Base-by-base conservation (phyloP, 495 filamentous ascomycete genomes). In the Choiromyces venosus region DNA sequence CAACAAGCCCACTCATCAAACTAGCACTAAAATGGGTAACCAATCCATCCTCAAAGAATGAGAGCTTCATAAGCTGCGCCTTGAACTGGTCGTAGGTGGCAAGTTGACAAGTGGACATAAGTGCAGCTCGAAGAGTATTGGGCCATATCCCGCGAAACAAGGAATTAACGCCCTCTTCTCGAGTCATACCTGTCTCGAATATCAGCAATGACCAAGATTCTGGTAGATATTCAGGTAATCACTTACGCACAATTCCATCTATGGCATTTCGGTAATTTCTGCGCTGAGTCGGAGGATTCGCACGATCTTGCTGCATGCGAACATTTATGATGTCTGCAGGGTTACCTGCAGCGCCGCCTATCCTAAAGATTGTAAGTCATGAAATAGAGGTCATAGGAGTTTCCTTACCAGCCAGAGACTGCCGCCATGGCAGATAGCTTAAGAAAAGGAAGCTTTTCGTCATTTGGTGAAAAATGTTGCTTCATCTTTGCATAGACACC, bases 261-360 rank as follows among this genome's bases (percentile, higher is more conserved):
- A 97, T 81, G 4, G 94, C 96, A 79, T 98, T 86, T 68, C 88
- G 88, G 86, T 99, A 99, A 83, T 96, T 93, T 35, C 94, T 88
- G 4, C 92, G 89, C 75, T 95, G 84, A 1, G 85, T 85, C 3
- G 84, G 79, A 0, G 93, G 92, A 6, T 97, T 87, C 0, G 94
- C 88, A 18, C 92, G 90, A 82, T 98, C 95, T 84, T 94, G 90
- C 83, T 99, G 95, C 95, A 99, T 99, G 76, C 95, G 93, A 61
- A 99, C 95, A 83, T 99, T 99, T 72, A 97, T 86, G 16, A 99
- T 91, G 81, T 99, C 95, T 71, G 94, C 94, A 0, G 93, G 92
- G 83, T 98, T 98, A 71, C 95, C 95, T 16, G 92, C 91, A 10
- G 97, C 82, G 36, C 95, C 95, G 71, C 95, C 95, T 6, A 97